Evolutionary conservation across 179 eudicot genomes (phyloP).

Genomic region (Silene coronaria): DNA sequence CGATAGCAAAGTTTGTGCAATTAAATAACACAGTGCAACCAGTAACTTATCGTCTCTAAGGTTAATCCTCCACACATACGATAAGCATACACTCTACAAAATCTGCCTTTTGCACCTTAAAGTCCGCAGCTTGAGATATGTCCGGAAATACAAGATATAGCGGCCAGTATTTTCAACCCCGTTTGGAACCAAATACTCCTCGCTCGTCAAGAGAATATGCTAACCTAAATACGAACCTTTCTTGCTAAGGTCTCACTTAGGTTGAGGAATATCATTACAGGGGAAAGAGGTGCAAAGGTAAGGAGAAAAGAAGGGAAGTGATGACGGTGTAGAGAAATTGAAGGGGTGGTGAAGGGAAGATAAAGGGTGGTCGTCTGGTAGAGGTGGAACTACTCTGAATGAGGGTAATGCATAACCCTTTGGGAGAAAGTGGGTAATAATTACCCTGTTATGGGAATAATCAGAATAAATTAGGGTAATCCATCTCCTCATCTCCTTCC

Average conservation of each 20-base stretch:
- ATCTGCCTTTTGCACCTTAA: slow-evolving; percentile 3
- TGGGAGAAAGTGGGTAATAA: not conserved
- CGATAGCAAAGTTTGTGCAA: not conserved
- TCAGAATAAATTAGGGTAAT: not conserved
- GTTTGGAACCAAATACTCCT: not conserved
- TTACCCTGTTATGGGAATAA: not conserved
- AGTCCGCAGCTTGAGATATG: not conserved
- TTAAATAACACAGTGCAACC: not conserved
- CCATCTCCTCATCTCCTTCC: not conserved
- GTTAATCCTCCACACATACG: slow-evolving; percentile 1
- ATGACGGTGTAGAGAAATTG: not conserved
- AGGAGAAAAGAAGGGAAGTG: not conserved
- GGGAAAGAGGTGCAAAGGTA: not conserved
- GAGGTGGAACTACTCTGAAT: not conserved
- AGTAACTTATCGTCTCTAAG: not conserved
- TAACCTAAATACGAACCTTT: not conserved
- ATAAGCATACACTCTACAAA: not conserved
- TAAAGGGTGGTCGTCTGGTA: not conserved
- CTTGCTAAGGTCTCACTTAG: not conserved
- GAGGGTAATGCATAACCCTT: not conserved
- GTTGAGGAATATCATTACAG: not conserved
- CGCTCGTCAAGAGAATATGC: not conserved
- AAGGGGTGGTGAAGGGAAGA: not conserved
- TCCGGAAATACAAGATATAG: not conserved
- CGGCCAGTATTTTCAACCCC: not conserved